These are phyloP conservation scores for Pichia inconspicua DNA, from an alignment of 1,139 yeast species.

Conservation along the genomic window DNA sequence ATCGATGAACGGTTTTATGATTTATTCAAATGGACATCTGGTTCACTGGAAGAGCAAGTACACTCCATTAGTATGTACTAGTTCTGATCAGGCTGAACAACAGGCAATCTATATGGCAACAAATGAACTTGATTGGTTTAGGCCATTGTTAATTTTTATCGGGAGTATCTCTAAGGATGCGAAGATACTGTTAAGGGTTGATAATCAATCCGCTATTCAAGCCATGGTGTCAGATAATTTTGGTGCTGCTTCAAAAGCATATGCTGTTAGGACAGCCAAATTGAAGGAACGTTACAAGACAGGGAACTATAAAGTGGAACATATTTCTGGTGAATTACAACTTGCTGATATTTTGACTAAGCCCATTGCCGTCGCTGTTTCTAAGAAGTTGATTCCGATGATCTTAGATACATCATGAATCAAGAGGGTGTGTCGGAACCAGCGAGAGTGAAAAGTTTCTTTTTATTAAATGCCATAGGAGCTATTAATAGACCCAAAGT, in stretches of 20 bases:
- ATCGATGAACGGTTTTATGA: neutral
- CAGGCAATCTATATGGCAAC: neutral
- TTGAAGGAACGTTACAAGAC: neutral
- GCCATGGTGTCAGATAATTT: neutral
- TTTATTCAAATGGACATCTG: neutral
- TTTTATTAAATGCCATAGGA: too few relatives aligned
- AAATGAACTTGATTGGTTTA: neutral
- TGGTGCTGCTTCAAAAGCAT: neutral
- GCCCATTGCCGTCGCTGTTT: neutral
- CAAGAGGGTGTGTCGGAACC: neutral
- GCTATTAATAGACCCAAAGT: too few relatives aligned
- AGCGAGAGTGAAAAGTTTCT: too few relatives aligned
- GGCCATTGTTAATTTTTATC: neutral
- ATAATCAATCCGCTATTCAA: neutral
- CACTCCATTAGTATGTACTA: neutral
- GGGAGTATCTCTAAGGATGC: neutral
- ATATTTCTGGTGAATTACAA: neutral
- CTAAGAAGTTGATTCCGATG: neutral
- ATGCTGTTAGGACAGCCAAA: neutral
- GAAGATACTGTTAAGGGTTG: neutral
- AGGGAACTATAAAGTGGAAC: neutral
- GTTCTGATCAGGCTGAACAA: neutral
- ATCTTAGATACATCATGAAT: neutral
- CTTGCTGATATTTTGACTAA: neutral
- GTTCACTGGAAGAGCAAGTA: neutral